phyloP scores from a whole-genome alignment of 1,284 basidiomycete genomes.

The Marasmius tenuissimus region DNA sequence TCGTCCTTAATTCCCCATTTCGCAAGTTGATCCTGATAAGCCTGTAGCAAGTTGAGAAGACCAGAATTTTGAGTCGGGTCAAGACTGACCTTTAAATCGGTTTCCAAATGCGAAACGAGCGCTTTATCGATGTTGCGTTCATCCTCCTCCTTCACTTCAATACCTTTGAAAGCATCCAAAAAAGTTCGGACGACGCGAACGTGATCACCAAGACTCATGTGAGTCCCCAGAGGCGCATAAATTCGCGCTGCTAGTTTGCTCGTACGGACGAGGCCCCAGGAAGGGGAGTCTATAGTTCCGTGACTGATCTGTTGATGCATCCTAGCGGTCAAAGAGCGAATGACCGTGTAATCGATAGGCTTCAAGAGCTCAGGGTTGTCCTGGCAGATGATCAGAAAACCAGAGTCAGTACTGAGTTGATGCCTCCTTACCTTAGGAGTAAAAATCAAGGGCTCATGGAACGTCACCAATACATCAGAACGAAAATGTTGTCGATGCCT shows the following conservation, averaged over 20 bases:
- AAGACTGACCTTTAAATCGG: constrained; percentile 61
- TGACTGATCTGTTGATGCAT: constrained; percentile 70
- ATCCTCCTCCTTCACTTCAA: constrained; percentile 26
- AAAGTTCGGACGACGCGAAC: constrained; percentile 75
- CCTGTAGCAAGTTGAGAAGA: constrained; percentile 34
- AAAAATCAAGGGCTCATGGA: constrained; percentile 73
- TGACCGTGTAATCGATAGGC: constrained; percentile 59
- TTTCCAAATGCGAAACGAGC: constrained; percentile 38
- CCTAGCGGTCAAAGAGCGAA: constrained; percentile 61
- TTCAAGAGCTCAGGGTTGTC: constrained; percentile 69
- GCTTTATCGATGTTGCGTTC: constrained; percentile 24
- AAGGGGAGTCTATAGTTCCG: constrained; percentile 79
- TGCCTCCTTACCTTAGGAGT: constrained; percentile 50
- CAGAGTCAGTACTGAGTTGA: not conserved
- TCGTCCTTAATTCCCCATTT: constrained; percentile 77
- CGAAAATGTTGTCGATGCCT: constrained; percentile 76
- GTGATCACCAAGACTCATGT: constrained; percentile 78
- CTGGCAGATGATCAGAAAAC: constrained; percentile 30
- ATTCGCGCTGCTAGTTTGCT: constrained; percentile 77
- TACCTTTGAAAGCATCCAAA: constrained; percentile 69
- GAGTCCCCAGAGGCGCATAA: constrained; percentile 81
- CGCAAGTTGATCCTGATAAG: constrained; percentile 70
- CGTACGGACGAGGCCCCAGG: constrained; percentile 74
- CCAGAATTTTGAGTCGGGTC: not conserved
- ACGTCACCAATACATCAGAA: constrained; percentile 83